Evolutionary conservation across 2,329 filamentous ascomycete species (phyloP).

Genomic region (Atkinsonella texensis): DNA sequence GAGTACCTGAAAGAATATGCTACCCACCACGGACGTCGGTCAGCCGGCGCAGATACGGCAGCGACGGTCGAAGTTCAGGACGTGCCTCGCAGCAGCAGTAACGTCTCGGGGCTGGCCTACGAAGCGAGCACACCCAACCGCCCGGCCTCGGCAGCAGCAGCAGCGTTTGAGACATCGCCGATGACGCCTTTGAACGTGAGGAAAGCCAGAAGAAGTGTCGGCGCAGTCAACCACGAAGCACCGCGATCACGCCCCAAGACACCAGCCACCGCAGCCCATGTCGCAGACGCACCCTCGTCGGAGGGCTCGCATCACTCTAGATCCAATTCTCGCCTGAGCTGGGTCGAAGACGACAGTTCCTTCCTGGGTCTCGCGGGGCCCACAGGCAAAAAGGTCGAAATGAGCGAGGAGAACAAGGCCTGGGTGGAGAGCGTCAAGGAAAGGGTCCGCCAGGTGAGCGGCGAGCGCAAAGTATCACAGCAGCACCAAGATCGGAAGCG

Average conservation of each 20-base stretch:
- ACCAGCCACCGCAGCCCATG: slow-evolving; percentile 23
- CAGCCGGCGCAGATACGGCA: slow-evolving; percentile 28
- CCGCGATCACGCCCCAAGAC: slow-evolving; percentile 29
- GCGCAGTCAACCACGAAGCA: slow-evolving; percentile 20
- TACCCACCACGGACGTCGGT: slow-evolving; percentile 73
- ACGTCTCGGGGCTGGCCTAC: slow-evolving; percentile 10
- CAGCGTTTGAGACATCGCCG: slow-evolving; percentile 23
- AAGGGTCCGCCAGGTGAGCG: slow-evolving; percentile 60
- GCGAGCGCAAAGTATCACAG: slow-evolving; percentile 32
- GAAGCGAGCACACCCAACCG: slow-evolving; percentile 29
- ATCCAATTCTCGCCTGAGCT: slow-evolving; percentile 41
- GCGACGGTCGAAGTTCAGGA: slow-evolving; percentile 49
- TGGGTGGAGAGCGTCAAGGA: slow-evolving; percentile 81
- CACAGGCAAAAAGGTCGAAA: slow-evolving; percentile 49
- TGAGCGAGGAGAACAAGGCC: slow-evolving; percentile 59
- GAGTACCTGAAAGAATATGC: slow-evolving; percentile 94
- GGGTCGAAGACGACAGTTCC: slow-evolving; percentile 47
- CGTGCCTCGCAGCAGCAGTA: slow-evolving; percentile 22
- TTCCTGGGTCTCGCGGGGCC: slow-evolving; percentile 60
- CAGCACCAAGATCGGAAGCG: slow-evolving; percentile 21
- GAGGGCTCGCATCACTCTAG: slow-evolving; percentile 34
- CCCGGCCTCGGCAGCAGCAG: slow-evolving; percentile 28
- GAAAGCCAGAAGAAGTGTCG: slow-evolving; percentile 38
- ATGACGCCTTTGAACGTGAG: slow-evolving; percentile 41
- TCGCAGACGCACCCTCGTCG: slow-evolving; percentile 31